A percentile compares a stretch with the other conserved stretches of the same genome.
These are phyloP conservation scores for Suillus sp. DNA, from an alignment of 768 basidiomycete genomes.

Conservation along the genomic window DNA sequence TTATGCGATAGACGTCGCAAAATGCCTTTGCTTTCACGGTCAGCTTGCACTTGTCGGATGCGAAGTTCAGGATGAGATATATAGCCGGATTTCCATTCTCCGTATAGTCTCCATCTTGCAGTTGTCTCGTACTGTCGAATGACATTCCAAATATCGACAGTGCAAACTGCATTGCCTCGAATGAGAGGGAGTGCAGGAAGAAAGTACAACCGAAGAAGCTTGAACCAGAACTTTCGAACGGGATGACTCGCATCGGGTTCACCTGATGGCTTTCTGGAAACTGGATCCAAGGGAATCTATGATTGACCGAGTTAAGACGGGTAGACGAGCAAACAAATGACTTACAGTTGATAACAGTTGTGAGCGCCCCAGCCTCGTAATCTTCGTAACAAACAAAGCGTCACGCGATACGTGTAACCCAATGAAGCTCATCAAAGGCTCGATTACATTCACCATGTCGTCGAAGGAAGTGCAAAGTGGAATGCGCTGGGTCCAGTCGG, in stretches of 20 bases:
- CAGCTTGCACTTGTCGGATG: slow-evolving; percentile 79
- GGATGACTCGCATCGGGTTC: slow-evolving; percentile 60
- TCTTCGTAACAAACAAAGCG: slow-evolving; percentile 74
- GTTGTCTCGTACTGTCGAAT: slow-evolving; percentile 77
- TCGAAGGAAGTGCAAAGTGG: slow-evolving; percentile 64
- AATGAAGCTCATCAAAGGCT: slow-evolving; percentile 79
- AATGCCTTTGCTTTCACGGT: slow-evolving; percentile 86
- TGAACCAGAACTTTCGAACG: slow-evolving; percentile 81
- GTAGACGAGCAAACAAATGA: slow-evolving; percentile 9
- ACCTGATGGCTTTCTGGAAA: slow-evolving; percentile 58
- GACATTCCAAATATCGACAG: slow-evolving; percentile 92
- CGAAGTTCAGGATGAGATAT: slow-evolving; percentile 76
- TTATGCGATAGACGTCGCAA: slow-evolving; percentile 84
- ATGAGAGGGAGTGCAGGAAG: slow-evolving; percentile 88
- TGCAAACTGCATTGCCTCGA: slow-evolving; percentile 83
- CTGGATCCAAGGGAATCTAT: slow-evolving; percentile 55
- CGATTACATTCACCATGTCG: slow-evolving; percentile 74
- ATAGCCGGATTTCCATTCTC: slow-evolving; percentile 88
- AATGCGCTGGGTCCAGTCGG: slow-evolving; percentile 74
- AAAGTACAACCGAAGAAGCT: slow-evolving; percentile 74
- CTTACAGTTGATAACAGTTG: slow-evolving; percentile 60
- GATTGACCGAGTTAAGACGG: slow-evolving; percentile 13
- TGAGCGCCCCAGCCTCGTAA: slow-evolving; percentile 73
- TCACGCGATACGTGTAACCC: slow-evolving; percentile 83
- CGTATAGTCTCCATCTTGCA: slow-evolving; percentile 88